A percentile compares a stretch with the other conserved stretches of the same genome.
Evolutionary conservation across 192 early-diverging fungal genomes (phyloP).

Genomic region (Backusella tuberculispora): DNA sequence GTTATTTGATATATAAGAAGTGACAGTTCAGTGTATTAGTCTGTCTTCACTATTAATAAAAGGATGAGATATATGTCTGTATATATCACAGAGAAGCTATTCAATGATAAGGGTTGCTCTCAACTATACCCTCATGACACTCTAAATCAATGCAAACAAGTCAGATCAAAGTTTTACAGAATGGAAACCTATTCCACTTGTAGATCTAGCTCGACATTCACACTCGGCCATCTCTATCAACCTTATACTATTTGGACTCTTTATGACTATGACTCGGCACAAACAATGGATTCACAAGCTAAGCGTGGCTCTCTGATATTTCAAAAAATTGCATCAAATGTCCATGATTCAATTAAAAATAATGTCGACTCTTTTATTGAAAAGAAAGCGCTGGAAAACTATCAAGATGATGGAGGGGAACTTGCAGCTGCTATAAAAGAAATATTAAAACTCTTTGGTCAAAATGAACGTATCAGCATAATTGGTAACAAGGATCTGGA

Average conservation of each 20-base stretch:
- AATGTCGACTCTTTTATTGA: slow-evolving; percentile 7
- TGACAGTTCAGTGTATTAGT: too few species aligned
- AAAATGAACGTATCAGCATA: slow-evolving; percentile 22
- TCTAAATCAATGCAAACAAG: neutral
- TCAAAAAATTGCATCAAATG: slow-evolving; percentile 21
- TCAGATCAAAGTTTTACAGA: neutral
- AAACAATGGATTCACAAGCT: slow-evolving; percentile 29
- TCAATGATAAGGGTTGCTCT: neutral
- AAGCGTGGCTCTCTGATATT: slow-evolving; percentile 14
- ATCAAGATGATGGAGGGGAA: slow-evolving; percentile 18
- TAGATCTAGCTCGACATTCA: slow-evolving; percentile 13
- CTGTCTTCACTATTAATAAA: too few species aligned
- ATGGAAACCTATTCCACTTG: neutral
- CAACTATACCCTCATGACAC: neutral
- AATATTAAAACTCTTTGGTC: slow-evolving; percentile 7
- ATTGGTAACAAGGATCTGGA: slow-evolving; percentile 17
- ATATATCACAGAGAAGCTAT: neutral
- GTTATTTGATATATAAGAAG: too few species aligned
- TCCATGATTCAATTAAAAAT: slow-evolving; percentile 15
- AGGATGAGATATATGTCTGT: too few species aligned
- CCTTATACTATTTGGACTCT: slow-evolving; percentile 17
- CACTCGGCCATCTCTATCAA: neutral
- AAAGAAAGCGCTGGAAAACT: slow-evolving; percentile 6
- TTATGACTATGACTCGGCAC: slow-evolving; percentile 9
- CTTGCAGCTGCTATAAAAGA: slow-evolving; percentile 12